These are phyloP conservation scores for Chaetomiaceae sp. DNA, from an alignment of 2,329 filamentous ascomycete species.

Conservation along the genomic window DNA sequence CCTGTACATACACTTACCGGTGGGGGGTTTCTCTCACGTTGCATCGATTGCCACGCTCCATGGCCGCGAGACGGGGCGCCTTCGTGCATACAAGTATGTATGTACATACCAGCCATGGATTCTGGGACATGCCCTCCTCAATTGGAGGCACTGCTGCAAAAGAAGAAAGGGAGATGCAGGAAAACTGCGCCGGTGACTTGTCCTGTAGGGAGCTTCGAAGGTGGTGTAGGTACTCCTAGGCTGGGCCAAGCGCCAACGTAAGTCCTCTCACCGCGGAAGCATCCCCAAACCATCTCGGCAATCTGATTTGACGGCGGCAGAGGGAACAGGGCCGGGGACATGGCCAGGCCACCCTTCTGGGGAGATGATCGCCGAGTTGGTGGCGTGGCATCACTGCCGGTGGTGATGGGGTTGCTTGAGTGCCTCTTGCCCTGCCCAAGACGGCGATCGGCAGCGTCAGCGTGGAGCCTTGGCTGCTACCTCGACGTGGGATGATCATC, in stretches of 20 bases:
- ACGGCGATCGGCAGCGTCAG: slow-evolving; percentile 9
- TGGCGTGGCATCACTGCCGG: not conserved
- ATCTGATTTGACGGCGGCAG: not conserved
- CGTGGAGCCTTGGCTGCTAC: slow-evolving; percentile 12
- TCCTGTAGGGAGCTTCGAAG: no score
- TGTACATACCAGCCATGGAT: no score
- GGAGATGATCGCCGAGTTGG: not conserved
- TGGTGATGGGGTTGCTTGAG: not conserved
- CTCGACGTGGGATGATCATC: slow-evolving; percentile 12
- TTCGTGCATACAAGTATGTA: no score
- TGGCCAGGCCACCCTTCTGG: not conserved
- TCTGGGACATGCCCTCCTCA: no score
- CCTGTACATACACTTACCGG: not conserved
- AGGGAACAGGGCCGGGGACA: not conserved
- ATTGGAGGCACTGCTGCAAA: no score
- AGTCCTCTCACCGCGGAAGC: no score
- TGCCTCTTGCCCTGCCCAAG: not conserved
- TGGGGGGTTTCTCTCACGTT: not conserved
- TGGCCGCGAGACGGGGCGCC: not conserved
- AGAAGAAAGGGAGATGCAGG: no score
- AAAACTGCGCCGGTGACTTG: no score
- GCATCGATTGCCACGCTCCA: not conserved
- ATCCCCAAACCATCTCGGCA: not conserved
- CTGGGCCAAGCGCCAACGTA: no score
- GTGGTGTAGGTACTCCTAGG: no score